phyloP scores from a whole-genome alignment of 768 basidiomycete genomes.

The Mycena galopus region DNA sequence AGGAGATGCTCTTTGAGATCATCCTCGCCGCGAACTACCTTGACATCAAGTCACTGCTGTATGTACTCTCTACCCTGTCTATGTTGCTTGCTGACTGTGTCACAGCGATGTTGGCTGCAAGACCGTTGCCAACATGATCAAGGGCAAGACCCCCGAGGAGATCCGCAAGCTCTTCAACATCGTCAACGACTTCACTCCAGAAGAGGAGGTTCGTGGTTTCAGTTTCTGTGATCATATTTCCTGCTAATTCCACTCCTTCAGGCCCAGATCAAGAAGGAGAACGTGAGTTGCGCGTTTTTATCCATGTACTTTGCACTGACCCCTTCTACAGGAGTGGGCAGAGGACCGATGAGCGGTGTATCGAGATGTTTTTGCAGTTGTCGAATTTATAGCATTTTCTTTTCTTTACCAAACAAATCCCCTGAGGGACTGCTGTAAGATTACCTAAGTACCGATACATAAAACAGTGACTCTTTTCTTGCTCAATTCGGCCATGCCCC shows the following conservation, averaged over 20 bases:
- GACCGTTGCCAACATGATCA: constrained; percentile 99
- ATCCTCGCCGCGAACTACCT: constrained; percentile 99
- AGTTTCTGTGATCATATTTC: constrained; percentile 24
- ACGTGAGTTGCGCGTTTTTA: constrained; percentile 66
- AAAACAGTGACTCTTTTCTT: constrained; percentile 6
- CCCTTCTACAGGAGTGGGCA: constrained; percentile 82
- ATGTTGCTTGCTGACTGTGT: background rate
- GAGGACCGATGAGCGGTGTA: constrained; percentile 78
- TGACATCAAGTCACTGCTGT: constrained; percentile 99
- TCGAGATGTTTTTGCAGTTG: constrained; percentile 34
- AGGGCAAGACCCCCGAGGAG: constrained; percentile 99
- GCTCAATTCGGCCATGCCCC: constrained; percentile 51
- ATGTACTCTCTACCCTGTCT: constrained; percentile 46
- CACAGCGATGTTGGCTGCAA: constrained; percentile 96
- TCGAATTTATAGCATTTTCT: constrained; percentile 10
- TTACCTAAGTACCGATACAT: constrained; percentile 10
- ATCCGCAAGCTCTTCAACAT: constrained; percentile 99
- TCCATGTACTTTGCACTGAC: constrained; percentile 32
- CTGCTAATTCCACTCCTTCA: constrained; percentile 44
- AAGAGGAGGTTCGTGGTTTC: constrained; percentile 85
- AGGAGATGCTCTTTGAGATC: constrained; percentile 99
- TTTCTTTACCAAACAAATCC: background rate
- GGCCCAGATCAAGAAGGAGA: constrained; percentile 99
- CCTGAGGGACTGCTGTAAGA: constrained; percentile 19
- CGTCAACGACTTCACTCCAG: constrained; percentile 97